Evolutionary conservation across 1,284 basidiomycete species (phyloP), one percentile per base, ranked within the genome.

Genomic region (Irpex sp.): DNA sequence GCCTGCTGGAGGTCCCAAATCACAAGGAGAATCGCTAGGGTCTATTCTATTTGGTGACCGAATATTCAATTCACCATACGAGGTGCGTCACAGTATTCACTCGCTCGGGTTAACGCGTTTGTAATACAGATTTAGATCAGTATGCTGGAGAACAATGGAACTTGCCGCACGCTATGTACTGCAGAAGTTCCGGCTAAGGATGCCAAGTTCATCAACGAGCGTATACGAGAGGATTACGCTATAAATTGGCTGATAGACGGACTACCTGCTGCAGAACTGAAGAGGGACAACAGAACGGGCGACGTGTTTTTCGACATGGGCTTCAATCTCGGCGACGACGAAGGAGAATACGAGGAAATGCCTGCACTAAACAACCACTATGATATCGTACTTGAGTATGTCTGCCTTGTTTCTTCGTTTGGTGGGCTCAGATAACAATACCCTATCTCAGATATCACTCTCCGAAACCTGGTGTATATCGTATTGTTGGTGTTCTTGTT

Each of bases 191-290:
- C 87, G 0, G 79, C 80, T 17, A 85, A 91, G 63, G 90, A 97
- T 67, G 89, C 91, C 17, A 87, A 85, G 66, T 97, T 97, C 75
- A 90, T 98, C 74, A 97, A 97, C 70, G 89, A 92, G 63, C 89
- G 94, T 58, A 97, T 98, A 73, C 83, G 83, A 55, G 94, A 98
- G 74, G 92, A 95, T 72, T 98, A 98, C 72, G 94, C 94, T 0
- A 79, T 98, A 66, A 98, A 98, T 72, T 97, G 95, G 89, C 88
- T 98, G 61, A 82, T 98, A 54, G 96, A 98, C 71, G 96, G 96
- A 3, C 83, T 98, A 43, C 97, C 97, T 3, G 94, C 93, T 6
- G 94, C 94, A 4, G 94, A 97, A 76, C 92, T 94, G 88, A 95
- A 94, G 77, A 77, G 82, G 55, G 94, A 97, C 73, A 72, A 81